A percentile compares a stretch with the other conserved stretches of the same genome.
Conservation (phyloP, 495 filamentous ascomycete genomes). For the Tetracladium setigerum region DNA sequence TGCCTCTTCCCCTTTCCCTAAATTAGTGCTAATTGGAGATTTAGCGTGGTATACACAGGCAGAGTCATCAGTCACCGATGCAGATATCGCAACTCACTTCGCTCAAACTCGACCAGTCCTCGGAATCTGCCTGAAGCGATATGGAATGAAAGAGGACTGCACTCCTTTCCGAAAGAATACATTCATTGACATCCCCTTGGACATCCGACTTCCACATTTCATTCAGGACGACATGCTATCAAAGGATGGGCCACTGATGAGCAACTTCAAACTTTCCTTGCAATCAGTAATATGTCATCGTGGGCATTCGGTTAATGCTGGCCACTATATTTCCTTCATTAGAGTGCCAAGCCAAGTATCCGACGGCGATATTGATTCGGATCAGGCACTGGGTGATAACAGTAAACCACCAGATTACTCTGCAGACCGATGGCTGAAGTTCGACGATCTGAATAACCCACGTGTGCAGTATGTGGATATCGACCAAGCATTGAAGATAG, state of each 20-base stretch:
- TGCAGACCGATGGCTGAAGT: conserved; percentile 73
- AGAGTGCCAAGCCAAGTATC: conserved; percentile 53
- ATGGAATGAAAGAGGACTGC: conserved; percentile 65
- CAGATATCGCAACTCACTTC: conserved; percentile 66
- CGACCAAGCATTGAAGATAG: conserved; percentile 60
- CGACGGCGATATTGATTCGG: conserved; percentile 40
- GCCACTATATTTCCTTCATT: conserved; percentile 83
- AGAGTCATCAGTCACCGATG: conserved; percentile 55
- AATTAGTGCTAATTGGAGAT: conserved; percentile 30
- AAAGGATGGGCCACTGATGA: conserved; percentile 50
- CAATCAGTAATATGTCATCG: conserved; percentile 89
- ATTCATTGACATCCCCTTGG: conserved; percentile 84
- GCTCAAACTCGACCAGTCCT: conserved; percentile 70
- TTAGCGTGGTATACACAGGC: conserved; percentile 59
- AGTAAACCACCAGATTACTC: conserved; percentile 43
- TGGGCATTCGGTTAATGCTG: conserved; percentile 79
- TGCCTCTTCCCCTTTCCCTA: conserved; percentile 23
- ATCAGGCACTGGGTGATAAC: conserved; percentile 43
- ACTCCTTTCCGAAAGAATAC: conserved; percentile 63
- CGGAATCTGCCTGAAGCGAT: conserved; percentile 87
- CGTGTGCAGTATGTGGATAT: conserved; percentile 71
- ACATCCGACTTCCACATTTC: conserved; percentile 83
- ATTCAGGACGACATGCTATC: conserved; percentile 62
- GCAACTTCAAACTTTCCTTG: conserved; percentile 82
- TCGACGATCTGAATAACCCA: conserved; percentile 73